Conservation (phyloP, 1,284 basidiomycete genomes). For the Cerioporus squamosus region DNA sequence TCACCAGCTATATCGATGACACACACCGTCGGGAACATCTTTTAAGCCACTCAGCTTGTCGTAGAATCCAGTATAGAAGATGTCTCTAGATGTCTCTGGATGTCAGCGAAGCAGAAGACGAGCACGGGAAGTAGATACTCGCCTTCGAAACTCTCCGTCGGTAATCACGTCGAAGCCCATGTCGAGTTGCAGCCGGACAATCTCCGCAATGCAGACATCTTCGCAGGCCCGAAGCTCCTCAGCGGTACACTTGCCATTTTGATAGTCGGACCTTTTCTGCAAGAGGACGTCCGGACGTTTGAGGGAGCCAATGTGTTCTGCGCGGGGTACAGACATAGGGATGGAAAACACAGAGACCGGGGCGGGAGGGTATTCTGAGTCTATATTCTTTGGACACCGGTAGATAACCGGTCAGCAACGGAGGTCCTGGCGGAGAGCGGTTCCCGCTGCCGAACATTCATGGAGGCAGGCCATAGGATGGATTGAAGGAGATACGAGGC, state of each 20-base stretch:
- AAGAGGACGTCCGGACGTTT: slow-evolving; percentile 44
- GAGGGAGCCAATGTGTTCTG: slow-evolving; percentile 48
- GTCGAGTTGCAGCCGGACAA: slow-evolving; percentile 42
- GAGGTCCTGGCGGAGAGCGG: neutral
- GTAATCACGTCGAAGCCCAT: slow-evolving; percentile 45
- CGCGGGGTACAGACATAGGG: slow-evolving; percentile 26
- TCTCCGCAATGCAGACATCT: slow-evolving; percentile 38
- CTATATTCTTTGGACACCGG: neutral
- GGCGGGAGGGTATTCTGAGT: neutral
- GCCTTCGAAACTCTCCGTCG: slow-evolving; percentile 50
- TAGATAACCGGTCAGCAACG: neutral
- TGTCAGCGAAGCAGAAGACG: neutral
- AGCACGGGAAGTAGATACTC: neutral
- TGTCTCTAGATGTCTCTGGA: slow-evolving; percentile 38
- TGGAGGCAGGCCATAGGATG: neutral
- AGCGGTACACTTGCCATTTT: slow-evolving; percentile 36
- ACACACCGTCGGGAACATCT: slow-evolving; percentile 8
- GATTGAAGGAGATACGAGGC: neutral
- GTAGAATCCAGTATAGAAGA: slow-evolving; percentile 60
- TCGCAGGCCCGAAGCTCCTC: slow-evolving; percentile 35
- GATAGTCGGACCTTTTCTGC: slow-evolving; percentile 39
- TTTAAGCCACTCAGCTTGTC: slow-evolving; percentile 64
- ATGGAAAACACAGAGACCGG: neutral
- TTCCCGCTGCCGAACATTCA: neutral
- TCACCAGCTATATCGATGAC: too few relatives aligned